Evolutionary conservation across 331 rosid species (phyloP).

Genomic region (Erythrophleum ivorense): DNA sequence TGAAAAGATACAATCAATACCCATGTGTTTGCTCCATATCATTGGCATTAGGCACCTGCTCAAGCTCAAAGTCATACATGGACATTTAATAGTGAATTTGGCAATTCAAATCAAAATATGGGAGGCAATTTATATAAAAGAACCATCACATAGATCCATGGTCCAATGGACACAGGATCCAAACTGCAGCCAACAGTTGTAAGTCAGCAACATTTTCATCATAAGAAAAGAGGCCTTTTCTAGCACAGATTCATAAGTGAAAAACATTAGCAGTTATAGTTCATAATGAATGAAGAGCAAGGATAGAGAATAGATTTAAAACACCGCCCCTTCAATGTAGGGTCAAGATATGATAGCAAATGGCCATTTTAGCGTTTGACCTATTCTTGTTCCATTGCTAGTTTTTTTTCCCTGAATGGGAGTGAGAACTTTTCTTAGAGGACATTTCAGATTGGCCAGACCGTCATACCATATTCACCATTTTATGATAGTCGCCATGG

Average conservation of each 20-base stretch:
- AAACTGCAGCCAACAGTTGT: conserved; percentile 37
- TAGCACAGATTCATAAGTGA: not conserved
- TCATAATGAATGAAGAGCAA: not conserved
- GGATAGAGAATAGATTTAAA: not conserved
- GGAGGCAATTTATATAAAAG: conserved; percentile 1
- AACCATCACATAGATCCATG: conserved; percentile 19
- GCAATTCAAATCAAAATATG: conserved; percentile 31
- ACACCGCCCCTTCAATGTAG: too few relatives aligned
- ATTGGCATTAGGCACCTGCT: conserved; percentile 27
- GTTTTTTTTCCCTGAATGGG: not conserved
- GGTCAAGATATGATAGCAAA: not conserved
- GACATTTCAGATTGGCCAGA: conserved; percentile 18
- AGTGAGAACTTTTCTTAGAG: not conserved
- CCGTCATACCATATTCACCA: not conserved
- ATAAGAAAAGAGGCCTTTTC: not conserved
- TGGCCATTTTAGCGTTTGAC: not conserved
- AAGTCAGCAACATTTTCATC: conserved; percentile 23
- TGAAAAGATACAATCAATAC: conserved; percentile 25
- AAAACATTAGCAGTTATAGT: not conserved
- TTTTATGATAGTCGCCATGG: not conserved
- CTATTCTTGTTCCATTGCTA: not conserved
- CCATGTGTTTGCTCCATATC: conserved; percentile 32
- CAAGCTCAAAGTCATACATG: conserved; percentile 34
- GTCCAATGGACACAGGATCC: conserved; percentile 6
- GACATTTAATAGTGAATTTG: conserved; percentile 12